phyloP scores from a whole-genome alignment of 129 eudicot species.

The Tanacetum coccineum region DNA sequence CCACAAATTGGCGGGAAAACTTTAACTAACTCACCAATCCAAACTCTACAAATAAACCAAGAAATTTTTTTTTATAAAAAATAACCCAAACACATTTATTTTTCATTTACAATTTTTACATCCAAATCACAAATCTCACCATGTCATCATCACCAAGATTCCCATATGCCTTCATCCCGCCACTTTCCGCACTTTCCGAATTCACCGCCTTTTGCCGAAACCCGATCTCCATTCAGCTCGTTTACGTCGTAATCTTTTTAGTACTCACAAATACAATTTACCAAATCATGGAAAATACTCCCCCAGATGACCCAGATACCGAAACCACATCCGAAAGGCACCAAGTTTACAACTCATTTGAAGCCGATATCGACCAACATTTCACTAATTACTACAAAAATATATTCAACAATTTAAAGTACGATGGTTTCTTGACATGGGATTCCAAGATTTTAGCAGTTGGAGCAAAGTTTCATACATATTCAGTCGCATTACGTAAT shows the following conservation, averaged over 20 bases:
- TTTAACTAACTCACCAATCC: background rate
- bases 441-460: constrained; percentile 44
- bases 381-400: constrained; percentile 35
- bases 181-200: background rate
- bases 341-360: background rate
- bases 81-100: background rate
- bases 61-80: background rate
- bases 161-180: background rate
- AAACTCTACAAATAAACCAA: background rate
- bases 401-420: constrained; percentile 42
- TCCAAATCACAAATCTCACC: background rate
- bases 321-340: no score
- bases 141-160: background rate
- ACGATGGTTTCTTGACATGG: constrained; percentile 38
- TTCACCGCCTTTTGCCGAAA: constrained; percentile 4
- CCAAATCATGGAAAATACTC: no score
- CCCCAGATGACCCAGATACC: no score
- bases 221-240: constrained; percentile 35
- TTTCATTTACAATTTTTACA: background rate
- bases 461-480: constrained; percentile 27
- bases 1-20: background rate
- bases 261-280: no score
- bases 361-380: constrained; percentile 13
- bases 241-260: constrained; percentile 39
- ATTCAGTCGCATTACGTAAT: constrained; percentile 32